phyloP scores from a whole-genome alignment of 257 asterid genomes.

The Nicotiana tomentosiformis region DNA sequence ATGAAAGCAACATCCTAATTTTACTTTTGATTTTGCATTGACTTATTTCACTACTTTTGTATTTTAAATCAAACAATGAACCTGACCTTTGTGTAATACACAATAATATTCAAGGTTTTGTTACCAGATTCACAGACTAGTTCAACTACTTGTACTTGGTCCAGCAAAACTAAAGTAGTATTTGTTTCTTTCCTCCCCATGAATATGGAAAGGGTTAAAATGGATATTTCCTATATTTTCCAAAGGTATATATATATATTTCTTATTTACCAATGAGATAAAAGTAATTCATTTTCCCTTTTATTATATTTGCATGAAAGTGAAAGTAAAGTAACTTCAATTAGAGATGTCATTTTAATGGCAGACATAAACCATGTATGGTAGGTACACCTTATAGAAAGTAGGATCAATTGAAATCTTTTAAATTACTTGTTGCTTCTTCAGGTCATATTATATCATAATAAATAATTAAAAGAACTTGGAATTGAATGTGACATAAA shows the following conservation, averaged over 20 bases:
- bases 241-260: background rate
- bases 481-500: constrained; percentile 23
- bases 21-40: constrained; percentile 1
- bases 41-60: constrained; percentile 7
- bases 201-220: background rate
- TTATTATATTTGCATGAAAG: constrained; percentile 24
- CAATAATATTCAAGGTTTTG: constrained; percentile 8
- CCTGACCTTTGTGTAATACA: background rate
- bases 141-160: constrained; percentile 22
- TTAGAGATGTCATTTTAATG: constrained; percentile 46
- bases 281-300: constrained; percentile 3
- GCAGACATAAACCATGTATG: constrained; percentile 71
- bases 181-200: background rate
- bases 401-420: constrained; percentile 51
- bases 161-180: background rate
- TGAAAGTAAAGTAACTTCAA: constrained; percentile 30
- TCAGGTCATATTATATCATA: constrained; percentile 23
- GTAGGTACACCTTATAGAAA: constrained; percentile 56
- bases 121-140: constrained; percentile 16
- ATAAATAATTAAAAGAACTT: constrained; percentile 17
- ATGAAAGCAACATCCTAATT: background rate
- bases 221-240: background rate
- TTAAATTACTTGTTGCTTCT: constrained; percentile 28
- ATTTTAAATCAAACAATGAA: constrained; percentile 1
- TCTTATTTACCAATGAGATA: background rate